Base-by-base conservation (phyloP, 345 rosid species). In the Euphorbia tirucalli region DNA sequence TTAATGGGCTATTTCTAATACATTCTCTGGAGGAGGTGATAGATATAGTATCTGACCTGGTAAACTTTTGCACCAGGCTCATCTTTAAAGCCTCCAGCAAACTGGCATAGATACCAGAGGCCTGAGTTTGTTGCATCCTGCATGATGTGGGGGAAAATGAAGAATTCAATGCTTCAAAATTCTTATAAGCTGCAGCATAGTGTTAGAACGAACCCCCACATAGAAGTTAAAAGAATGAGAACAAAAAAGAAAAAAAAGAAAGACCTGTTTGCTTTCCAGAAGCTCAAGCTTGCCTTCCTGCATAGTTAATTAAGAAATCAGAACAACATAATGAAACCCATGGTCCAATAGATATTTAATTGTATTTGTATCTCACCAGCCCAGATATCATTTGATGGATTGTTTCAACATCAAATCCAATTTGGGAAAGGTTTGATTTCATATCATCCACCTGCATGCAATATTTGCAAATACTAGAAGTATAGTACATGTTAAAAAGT, bases 251-350 rank as follows among this genome's bases (percentile, higher is more conserved):
- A 16, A 18, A 49, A 14, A 49, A 49, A 49, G 19, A 15, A 49
- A 49, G 11, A 90, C 97, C 88, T 87, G 96, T 83, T 91, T 94
- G 87, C 75, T 82, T 78, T 93, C 96, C 13, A 91, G 79, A 76
- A 86, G 77, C 48, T 85, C 93, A 67, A 91, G 85, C 84, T 90
- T 94, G 74, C 83, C 92, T 81, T 94, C 96, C 98, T 90, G 92
- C 76, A 65, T 68, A 76, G 74, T 67, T 72, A 57, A 59, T 52
- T 59, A 49, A 65, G 28, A 69, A 69, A 76, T 41, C 70, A 73
- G 70, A 50, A 70, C 66, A 65, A 71, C 59, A 41, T 41, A 68
- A 50, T 39, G 32, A 61, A 58, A 58, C 49, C 31, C 43, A 35
- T 7, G 30, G 66, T 27, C 18, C 9, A 15, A 73, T 11, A 49